These are phyloP conservation scores for Penicillium desertorum DNA, from an alignment of 495 filamentous ascomycete species.

Conservation along the genomic window DNA sequence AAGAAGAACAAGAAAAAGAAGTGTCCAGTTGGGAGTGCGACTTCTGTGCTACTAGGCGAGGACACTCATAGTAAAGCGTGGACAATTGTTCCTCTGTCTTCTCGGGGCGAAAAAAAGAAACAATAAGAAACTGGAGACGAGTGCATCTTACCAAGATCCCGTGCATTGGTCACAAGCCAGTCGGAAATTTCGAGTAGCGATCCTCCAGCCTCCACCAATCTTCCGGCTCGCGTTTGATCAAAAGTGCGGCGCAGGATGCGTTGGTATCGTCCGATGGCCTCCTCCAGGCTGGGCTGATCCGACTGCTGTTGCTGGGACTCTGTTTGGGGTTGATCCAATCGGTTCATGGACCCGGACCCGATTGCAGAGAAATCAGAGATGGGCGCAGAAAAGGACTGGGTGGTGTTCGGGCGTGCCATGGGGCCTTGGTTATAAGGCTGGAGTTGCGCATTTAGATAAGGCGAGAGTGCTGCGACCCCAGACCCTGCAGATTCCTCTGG, in stretches of 20 bases:
- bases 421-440: constrained; percentile 56
- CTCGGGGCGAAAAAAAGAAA: constrained; percentile 1
- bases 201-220: constrained; percentile 68
- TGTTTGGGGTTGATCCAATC: constrained; percentile 35
- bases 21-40: constrained; percentile 20
- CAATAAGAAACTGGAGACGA: constrained; percentile 13
- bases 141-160: constrained; percentile 72
- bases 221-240: constrained; percentile 69
- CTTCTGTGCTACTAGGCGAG: constrained; percentile 15
- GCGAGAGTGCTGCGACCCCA: constrained; percentile 53
- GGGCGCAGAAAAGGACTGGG: constrained; percentile 52
- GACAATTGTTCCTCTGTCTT: background rate
- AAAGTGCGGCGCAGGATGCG: constrained; percentile 70
- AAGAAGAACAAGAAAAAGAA: constrained; percentile 21
- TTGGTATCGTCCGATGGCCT: constrained; percentile 75
- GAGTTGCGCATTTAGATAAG: constrained; percentile 55
- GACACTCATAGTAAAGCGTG: background rate
- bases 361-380: constrained; percentile 54
- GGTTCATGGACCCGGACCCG: constrained; percentile 30
- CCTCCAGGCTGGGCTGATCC: constrained; percentile 48
- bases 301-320: constrained; percentile 33
- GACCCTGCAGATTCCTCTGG: constrained; percentile 65
- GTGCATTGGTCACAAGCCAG: constrained; percentile 80
- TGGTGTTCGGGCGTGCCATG: constrained; percentile 48
- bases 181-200: constrained; percentile 76